A percentile compares a stretch with the other conserved stretches of the same genome.
phyloP scores from a whole-genome alignment of 352 stramenopile genomes.

The Globisporangium nunn region DNA sequence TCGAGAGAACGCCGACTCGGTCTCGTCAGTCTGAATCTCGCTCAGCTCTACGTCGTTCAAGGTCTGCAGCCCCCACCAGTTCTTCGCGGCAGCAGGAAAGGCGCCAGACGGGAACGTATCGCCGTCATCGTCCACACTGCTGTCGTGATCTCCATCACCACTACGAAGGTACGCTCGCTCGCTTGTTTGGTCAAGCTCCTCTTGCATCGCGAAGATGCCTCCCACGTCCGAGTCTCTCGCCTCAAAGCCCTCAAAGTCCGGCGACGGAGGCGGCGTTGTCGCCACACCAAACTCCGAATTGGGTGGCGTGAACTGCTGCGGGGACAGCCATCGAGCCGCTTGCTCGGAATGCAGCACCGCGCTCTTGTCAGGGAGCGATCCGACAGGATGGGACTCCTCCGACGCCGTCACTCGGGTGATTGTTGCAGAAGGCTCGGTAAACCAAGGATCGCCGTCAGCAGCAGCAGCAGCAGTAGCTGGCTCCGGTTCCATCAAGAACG shows the following conservation, averaged over 20 bases:
- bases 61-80: constrained; percentile 65
- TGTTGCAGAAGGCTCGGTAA: constrained; percentile 19
- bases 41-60: constrained; percentile 58
- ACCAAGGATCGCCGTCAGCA: constrained; percentile 51
- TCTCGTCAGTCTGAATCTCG: constrained; percentile 72
- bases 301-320: constrained; percentile 8
- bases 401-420: not conserved
- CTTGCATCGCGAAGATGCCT: constrained; percentile 15
- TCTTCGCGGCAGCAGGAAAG: constrained; percentile 60
- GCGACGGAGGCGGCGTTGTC: constrained; percentile 17
- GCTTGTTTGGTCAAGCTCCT: constrained; percentile 1
- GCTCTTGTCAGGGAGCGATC: constrained; percentile 31
- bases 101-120: constrained; percentile 29
- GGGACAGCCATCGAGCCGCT: constrained; percentile 54
- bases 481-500: constrained; percentile 51
- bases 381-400: constrained; percentile 20
- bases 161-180: not conserved
- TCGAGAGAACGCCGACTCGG: constrained; percentile 59
- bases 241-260: constrained; percentile 23
- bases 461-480: not conserved
- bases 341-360: constrained; percentile 41
- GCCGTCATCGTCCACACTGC: constrained; percentile 31
- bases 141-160: not conserved
- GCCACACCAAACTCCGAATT: constrained; percentile 4
- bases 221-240: constrained; percentile 7